phyloP scores from a whole-genome alignment of 352 stramenopile genomes.

The Aphanomyces euteiches region DNA sequence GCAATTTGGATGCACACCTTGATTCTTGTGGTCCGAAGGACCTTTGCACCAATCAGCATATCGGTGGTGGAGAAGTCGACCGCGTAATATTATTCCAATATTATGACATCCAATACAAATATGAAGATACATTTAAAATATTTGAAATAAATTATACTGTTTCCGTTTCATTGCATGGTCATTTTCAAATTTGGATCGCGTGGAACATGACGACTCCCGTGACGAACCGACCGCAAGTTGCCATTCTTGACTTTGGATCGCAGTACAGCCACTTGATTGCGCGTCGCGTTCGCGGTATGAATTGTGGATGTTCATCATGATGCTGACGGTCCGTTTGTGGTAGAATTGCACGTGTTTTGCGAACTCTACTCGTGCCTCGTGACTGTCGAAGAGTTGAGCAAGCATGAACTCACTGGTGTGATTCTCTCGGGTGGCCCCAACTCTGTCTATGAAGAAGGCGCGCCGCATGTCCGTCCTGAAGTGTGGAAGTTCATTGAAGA shows the following conservation, averaged over 20 bases:
- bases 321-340: slow-evolving; percentile 13
- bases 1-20: too few species aligned
- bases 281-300: slow-evolving; percentile 89
- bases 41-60: slow-evolving; percentile 17
- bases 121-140: background rate
- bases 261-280: slow-evolving; percentile 99
- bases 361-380: slow-evolving; percentile 99
- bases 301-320: background rate
- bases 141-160: background rate
- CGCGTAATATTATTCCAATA: slow-evolving; percentile 14
- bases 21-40: background rate
- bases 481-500: slow-evolving; percentile 97
- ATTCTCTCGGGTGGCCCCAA: slow-evolving; percentile 97
- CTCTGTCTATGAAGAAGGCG: slow-evolving; percentile 94
- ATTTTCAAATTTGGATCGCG: slow-evolving; percentile 28
- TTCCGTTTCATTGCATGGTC: slow-evolving; percentile 20
- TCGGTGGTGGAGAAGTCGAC: slow-evolving; percentile 16
- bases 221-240: slow-evolving; percentile 92
- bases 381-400: slow-evolving; percentile 84
- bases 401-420: slow-evolving; percentile 94
- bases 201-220: slow-evolving; percentile 47
- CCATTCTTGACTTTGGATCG: slow-evolving; percentile 99
- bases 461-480: slow-evolving; percentile 91
- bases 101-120: background rate
- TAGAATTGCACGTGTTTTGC: slow-evolving; percentile 98